Evolutionary conservation across 257 asterid genomes (phyloP), one percentile per base, ranked within the genome.

Genomic region (Gentiana macrophylla): DNA sequence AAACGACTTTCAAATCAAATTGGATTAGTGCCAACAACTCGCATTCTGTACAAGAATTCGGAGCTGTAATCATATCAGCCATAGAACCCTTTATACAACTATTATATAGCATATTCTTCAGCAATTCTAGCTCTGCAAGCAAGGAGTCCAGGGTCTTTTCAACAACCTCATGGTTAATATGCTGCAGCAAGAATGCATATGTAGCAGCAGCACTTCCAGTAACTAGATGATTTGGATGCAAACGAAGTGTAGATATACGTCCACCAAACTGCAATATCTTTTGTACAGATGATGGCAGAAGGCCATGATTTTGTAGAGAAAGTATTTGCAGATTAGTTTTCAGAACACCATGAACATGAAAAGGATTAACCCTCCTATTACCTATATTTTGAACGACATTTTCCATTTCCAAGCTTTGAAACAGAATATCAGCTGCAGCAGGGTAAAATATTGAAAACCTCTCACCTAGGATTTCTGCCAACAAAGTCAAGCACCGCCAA

Each of bases 401-500:
- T 62, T 69, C 82, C 72, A 69, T 63, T 41, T 73, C 89, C 76
- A 88, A 77, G 78, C 97, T 85, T 72, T 88, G 94, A 74, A 83
- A 85, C 85, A 92, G 70, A 65, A 83, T 72, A 79, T 92, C 94
- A 68, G 76, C 82, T 9, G 89, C 90, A 33, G 65, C 67, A 64
- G 94, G 84, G 72, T 85, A 88, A 74, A 81, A 92, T 15, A 67
- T 67, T 62, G 95, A 76, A 84, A 92, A 92, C 70, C 81, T 78
- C 60, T 83, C 95, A 36, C 95, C 73, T 66, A 88, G 73, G 67
- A 92, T 88, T 78, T 92, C 98, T 52, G 98, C 98, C 76, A 92
- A 80, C 83, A 92, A 74, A 58, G 98, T 92, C 86, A 88, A 83
- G 79, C 98, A 87, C 79, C 81, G 85, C 98, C 98, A 92, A 49